These are phyloP conservation scores for Suillus sp. DNA, from an alignment of 768 basidiomycete genomes.

Conservation along the genomic window DNA sequence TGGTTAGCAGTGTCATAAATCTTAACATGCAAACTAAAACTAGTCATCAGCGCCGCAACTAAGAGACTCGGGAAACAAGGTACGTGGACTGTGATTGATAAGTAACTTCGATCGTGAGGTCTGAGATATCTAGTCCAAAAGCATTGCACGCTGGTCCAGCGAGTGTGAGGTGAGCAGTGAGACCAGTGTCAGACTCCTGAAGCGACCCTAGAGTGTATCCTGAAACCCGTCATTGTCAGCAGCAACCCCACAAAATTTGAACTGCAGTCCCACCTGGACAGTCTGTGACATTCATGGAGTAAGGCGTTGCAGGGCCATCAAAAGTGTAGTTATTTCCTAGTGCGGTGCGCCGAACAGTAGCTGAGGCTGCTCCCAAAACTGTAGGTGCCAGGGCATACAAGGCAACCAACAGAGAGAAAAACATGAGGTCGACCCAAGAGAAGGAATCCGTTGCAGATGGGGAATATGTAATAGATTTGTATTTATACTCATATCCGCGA, in stretches of 20 bases:
- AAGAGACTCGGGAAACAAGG: conserved; percentile 6
- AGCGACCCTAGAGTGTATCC: conserved; percentile 54
- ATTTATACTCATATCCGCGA: background rate
- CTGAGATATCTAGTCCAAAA: conserved; percentile 55
- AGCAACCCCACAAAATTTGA: background rate
- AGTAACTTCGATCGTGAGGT: conserved; percentile 59
- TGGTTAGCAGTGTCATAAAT: conserved; percentile 55
- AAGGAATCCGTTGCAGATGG: background rate
- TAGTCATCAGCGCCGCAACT: background rate
- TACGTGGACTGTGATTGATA: conserved; percentile 55
- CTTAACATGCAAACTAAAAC: conserved; percentile 58
- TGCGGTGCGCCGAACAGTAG: conserved; percentile 13
- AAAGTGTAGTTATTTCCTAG: background rate
- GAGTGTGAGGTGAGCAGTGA: conserved; percentile 52
- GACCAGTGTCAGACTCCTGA: conserved; percentile 43
- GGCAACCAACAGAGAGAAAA: conserved; percentile 14
- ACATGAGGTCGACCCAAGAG: conserved; percentile 11
- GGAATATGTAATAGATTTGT: background rate
- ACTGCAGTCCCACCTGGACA: conserved; percentile 16
- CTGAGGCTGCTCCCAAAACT: conserved; percentile 12
- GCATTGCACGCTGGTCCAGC: conserved; percentile 58
- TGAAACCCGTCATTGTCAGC: conserved; percentile 19
- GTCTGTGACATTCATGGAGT: conserved; percentile 16
- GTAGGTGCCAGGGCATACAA: conserved; percentile 10
- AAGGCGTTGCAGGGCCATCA: background rate